Evolutionary conservation across 257 asterid species (phyloP), one percentile per base, ranked within the genome.

Genomic region (Salvia rosmarinus): DNA sequence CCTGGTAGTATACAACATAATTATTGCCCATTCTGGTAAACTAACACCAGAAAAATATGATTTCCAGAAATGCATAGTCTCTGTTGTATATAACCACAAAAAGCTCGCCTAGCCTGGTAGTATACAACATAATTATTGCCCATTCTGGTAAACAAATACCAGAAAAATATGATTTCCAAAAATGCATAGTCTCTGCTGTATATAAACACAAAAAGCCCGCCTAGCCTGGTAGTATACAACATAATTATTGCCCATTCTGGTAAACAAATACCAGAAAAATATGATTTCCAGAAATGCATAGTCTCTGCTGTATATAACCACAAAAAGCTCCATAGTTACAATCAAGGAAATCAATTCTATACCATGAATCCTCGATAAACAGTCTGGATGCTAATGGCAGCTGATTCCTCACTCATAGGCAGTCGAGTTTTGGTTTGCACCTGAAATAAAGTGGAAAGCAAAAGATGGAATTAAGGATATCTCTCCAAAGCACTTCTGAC

Each of bases 341-440:
- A 9, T 55, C 34, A 4, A 57, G 42, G 28, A n/a, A n/a, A n/a
- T n/a, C 49, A 32, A 57, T 61, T 67, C 19, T 52, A 63, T 84
- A 92, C 98, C 96, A 79, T 82, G 76, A 92, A 84, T 75, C 96
- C 89, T 76, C 92, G 87, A 64, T 89, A 89, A 52, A 86, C 87
- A 51, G 95, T 78, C 76, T 89, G 98, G 72, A 92, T 92, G 75
- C 71, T 79, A 64, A 81, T 81, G 61, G 96, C 94, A 57, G 98
- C 98, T 81, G 81, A 82, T 74, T 88, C 92, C 83, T 88, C 89
- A 66, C 77, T 80, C 64, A 70, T 56, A 68, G 20, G 77, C 64
- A 55, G 80, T 58, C 70, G 78, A 74, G 76, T 49, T 78, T 91
- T 89, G 28, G 74, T 81, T 71, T 74, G 85, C 77, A 69, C 77